Conservation (phyloP, 805 yeast genomes). For the Kluyveromyces aestuarii region DNA sequence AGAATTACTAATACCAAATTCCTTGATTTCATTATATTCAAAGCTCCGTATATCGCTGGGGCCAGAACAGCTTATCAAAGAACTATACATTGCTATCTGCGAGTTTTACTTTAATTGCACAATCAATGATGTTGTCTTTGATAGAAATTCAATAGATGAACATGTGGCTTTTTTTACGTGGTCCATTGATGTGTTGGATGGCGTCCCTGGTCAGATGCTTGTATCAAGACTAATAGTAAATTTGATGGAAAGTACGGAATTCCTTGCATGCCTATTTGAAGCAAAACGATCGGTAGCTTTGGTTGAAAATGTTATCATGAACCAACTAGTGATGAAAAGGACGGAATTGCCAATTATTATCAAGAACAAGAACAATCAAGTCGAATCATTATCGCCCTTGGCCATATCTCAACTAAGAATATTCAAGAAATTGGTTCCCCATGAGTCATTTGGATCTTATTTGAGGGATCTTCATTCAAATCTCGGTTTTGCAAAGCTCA, state of each 20-base stretch:
- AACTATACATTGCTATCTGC: slow-evolving; percentile 11
- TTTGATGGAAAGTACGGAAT: slow-evolving; percentile 17
- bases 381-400: slow-evolving; percentile 5
- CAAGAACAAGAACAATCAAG: background rate
- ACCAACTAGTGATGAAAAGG: slow-evolving; percentile 9
- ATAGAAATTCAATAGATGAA: slow-evolving; percentile 10
- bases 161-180: slow-evolving; percentile 10
- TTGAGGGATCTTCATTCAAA: slow-evolving; percentile 10
- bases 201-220: background rate
- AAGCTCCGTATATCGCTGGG: background rate
- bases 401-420: slow-evolving; percentile 15
- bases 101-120: slow-evolving; percentile 21
- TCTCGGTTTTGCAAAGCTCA: slow-evolving; percentile 6
- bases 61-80: slow-evolving; percentile 2
- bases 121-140: slow-evolving; percentile 12
- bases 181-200: background rate
- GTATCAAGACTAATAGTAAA: slow-evolving; percentile 10
- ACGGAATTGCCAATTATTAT: slow-evolving; percentile 8
- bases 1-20: slow-evolving; percentile 13
- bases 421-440: slow-evolving; percentile 22
- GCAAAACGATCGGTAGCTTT: slow-evolving; percentile 9
- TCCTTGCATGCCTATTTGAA: slow-evolving; percentile 18
- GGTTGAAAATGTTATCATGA: slow-evolving; percentile 12
- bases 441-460: slow-evolving; percentile 30
- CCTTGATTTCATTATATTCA: slow-evolving; percentile 7